These are phyloP conservation scores for Papiliotrema nemorosa DNA, from an alignment of 1,284 basidiomycete genomes.

Conservation along the genomic window DNA sequence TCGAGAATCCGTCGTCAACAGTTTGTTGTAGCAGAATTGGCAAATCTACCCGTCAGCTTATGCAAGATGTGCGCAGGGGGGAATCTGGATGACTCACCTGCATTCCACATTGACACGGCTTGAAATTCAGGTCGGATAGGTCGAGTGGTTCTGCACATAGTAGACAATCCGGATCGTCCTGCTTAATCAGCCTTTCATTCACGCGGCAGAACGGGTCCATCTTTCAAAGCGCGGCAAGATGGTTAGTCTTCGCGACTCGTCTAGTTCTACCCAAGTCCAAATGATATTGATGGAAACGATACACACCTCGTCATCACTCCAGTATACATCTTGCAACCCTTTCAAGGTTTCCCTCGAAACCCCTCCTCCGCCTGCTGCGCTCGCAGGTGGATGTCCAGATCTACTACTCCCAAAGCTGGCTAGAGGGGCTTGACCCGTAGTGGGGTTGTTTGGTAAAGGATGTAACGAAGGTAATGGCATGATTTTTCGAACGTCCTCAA, in stretches of 20 bases:
- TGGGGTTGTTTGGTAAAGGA: conserved; percentile 45
- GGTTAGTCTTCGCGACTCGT: background rate
- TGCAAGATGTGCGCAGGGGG: background rate
- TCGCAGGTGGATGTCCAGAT: conserved; percentile 18
- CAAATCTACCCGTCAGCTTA: conserved; percentile 66
- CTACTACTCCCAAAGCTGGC: conserved; percentile 16
- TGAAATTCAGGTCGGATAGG: conserved; percentile 98
- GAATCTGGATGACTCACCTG: conserved; percentile 60
- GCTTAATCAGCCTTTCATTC: conserved; percentile 2
- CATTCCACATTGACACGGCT: conserved; percentile 98
- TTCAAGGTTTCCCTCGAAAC: conserved; percentile 49
- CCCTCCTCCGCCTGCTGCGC: conserved; percentile 31
- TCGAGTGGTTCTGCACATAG: conserved; percentile 99
- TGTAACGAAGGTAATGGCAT: conserved; percentile 28
- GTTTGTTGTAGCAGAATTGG: conserved; percentile 99
- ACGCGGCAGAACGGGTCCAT: background rate
- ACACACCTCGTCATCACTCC: conserved; percentile 85
- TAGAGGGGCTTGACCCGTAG: conserved; percentile 42
- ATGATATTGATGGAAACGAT: background rate
- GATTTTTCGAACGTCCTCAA: background rate
- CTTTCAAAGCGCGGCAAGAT: background rate
- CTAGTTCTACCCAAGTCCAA: background rate
- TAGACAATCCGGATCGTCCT: conserved; percentile 98
- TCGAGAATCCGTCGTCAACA: conserved; percentile 89
- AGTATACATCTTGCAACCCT: conserved; percentile 92